A percentile compares a stretch with the other conserved stretches of the same genome.
phyloP scores from a whole-genome alignment of 495 filamentous ascomycete genomes.

The Neurospora sublineolata region DNA sequence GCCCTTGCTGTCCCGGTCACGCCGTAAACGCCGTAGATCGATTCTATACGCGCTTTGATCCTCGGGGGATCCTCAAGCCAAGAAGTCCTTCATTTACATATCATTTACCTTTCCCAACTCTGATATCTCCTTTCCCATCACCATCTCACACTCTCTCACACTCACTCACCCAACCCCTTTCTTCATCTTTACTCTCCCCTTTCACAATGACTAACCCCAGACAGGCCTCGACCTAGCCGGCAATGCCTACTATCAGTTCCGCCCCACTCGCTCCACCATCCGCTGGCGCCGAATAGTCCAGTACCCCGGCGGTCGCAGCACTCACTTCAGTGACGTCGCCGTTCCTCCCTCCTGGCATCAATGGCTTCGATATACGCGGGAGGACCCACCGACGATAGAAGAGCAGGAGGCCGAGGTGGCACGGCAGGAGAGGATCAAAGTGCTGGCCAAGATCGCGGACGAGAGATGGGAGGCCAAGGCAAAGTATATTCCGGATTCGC shows the following conservation, averaged over 20 bases:
- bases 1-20: not conserved
- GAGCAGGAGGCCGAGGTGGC: slow-evolving; percentile 64
- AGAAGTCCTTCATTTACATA: not conserved
- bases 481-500: slow-evolving; percentile 15
- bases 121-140: not conserved
- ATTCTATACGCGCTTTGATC: not conserved
- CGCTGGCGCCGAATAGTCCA: slow-evolving; percentile 57
- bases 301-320: slow-evolving; percentile 35
- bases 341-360: slow-evolving; percentile 79
- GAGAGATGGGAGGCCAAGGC: slow-evolving; percentile 76
- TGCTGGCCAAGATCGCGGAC: slow-evolving; percentile 68
- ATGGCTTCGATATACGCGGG: slow-evolving; percentile 81
- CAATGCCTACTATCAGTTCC: slow-evolving; percentile 94
- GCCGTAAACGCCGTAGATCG: not conserved
- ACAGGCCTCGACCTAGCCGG: slow-evolving; percentile 73
- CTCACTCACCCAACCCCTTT: slow-evolving; percentile 5
- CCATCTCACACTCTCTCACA: not conserved
- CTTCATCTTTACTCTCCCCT: not conserved
- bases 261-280: slow-evolving; percentile 35
- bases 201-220: slow-evolving; percentile 6
- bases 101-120: not conserved
- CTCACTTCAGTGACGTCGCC: slow-evolving; percentile 54
- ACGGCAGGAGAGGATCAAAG: slow-evolving; percentile 57
- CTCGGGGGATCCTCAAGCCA: not conserved
- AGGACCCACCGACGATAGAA: slow-evolving; percentile 52